Evolutionary conservation across 495 filamentous ascomycete genomes (phyloP), one percentile per base, ranked within the genome.

Genomic region (Hypoxylon subgilvum): DNA sequence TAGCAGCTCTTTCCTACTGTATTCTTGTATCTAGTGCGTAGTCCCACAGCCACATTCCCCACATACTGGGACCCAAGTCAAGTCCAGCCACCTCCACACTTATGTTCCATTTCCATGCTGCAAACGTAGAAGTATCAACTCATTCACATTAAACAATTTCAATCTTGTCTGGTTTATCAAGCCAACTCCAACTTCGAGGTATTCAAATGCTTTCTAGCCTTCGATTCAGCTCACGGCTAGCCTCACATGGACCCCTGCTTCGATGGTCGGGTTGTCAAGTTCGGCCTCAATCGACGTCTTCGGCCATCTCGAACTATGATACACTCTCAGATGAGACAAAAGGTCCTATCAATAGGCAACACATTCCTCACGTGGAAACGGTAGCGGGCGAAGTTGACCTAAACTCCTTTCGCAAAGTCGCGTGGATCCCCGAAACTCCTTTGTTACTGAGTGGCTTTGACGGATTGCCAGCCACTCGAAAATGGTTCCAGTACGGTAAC

Each of bases 401-500:
- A 36, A 28, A 57, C 27, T 18, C n/a, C 16, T 63, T 57, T 46
- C 60, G 60, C 19, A 47, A 21, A 27, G 8, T 14, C 4, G 60
- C 60, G 28, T 57, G 41, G 42, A 31, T 38, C 32, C 48, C 53
- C 12, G 23, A 57, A 42, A 42, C 17, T 6, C 60, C 60, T 2
- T 39, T 63, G 6, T 38, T 53, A 12, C 60, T 57, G 31, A 19
- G 12, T 40, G 16, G 21, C 7, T 57, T 28, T 32, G 48, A 63
- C 38, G 41, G 25, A 18, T 38, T 63, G 2, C 36, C 53, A 31
- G 60, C 60, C 12, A 35, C 45, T 10, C n/a, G 44, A n/a, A 53
- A 49, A 21, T 63, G 60, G 60, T 63, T 63, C 22, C 53, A 43
- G 18, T 22, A 25, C 16, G 27, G 17, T 32, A 13, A 9, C 5